Evolutionary conservation across 2,329 filamentous ascomycete genomes (phyloP).

Genomic region (Zymoseptoria crescenta): DNA sequence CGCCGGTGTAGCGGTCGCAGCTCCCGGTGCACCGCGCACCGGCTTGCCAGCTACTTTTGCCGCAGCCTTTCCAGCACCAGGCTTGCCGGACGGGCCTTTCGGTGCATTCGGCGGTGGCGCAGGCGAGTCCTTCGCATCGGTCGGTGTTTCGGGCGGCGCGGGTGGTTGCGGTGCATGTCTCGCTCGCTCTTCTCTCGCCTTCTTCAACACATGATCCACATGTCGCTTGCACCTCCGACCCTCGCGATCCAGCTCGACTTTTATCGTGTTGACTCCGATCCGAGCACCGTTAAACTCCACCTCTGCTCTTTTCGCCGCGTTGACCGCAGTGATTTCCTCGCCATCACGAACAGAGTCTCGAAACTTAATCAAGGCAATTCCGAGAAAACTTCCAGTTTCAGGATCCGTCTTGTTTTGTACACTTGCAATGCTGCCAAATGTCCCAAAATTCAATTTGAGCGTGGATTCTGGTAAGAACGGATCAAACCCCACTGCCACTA

Average conservation of each 20-base stretch:
- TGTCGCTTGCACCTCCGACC: constrained; percentile 73
- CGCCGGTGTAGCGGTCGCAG: constrained; percentile 13
- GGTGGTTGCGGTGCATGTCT: constrained; percentile 27
- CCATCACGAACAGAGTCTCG: constrained; percentile 57
- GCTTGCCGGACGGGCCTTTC: constrained; percentile 65
- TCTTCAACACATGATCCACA: constrained; percentile 65
- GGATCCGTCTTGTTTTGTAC: constrained; percentile 94
- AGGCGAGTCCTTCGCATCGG: constrained; percentile 36
- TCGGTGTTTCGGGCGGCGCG: constrained; percentile 24
- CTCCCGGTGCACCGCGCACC: constrained; percentile 25
- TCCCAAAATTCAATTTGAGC: constrained; percentile 66
- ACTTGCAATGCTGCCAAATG: constrained; percentile 79
- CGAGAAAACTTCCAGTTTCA: constrained; percentile 85
- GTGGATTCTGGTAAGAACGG: constrained; percentile 68
- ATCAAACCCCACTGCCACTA: constrained; percentile 95
- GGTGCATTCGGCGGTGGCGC: constrained; percentile 77
- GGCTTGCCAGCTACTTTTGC: constrained; percentile 16
- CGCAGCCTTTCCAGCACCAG: constrained; percentile 10
- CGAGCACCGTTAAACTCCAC: constrained; percentile 68
- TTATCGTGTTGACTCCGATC: constrained; percentile 69
- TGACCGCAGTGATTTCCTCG: constrained; percentile 58
- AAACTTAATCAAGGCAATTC: constrained; percentile 87
- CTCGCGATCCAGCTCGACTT: constrained; percentile 82
- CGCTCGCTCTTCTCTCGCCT: constrained; percentile 55
- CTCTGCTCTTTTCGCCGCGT: constrained; percentile 74